phyloP scores from a whole-genome alignment of 163 green algal genomes.

The Coccomyxa subellipsoidea region DNA sequence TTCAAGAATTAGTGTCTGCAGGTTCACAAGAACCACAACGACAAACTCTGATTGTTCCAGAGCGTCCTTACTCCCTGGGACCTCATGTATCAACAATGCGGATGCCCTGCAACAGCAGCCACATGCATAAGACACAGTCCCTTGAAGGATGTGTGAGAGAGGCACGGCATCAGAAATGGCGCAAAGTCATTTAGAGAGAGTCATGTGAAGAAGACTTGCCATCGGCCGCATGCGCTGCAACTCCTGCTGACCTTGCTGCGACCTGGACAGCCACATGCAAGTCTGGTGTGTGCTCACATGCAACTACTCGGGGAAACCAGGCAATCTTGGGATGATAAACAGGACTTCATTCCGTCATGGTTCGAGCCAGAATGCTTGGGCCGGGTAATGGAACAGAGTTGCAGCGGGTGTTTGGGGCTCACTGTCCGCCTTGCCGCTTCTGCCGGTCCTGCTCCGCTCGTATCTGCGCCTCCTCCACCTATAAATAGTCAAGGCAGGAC shows the following conservation, averaged over 20 bases:
- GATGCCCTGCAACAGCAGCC: neutral
- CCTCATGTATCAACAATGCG: neutral
- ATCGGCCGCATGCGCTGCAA: neutral
- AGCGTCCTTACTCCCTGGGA: too few relatives aligned
- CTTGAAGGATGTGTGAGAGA: too few relatives aligned
- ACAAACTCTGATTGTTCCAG: too few relatives aligned
- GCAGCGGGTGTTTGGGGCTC: neutral
- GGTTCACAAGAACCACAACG: too few relatives aligned
- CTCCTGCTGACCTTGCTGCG: neutral
- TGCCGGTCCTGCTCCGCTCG: conserved; percentile 22
- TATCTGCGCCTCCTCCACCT: conserved; percentile 38
- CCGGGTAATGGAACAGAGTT: neutral
- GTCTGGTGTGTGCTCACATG: too few relatives aligned
- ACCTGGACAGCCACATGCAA: neutral
- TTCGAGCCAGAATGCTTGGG: neutral
- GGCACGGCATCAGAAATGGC: neutral
- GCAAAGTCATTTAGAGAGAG: neutral
- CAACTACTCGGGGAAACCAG: too few relatives aligned
- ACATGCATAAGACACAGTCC: too few relatives aligned
- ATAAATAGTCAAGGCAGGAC: too few relatives aligned
- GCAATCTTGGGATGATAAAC: neutral
- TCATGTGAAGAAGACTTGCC: neutral
- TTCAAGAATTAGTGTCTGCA: too few relatives aligned
- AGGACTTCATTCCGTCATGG: neutral
- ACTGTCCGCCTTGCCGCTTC: conserved; percentile 14